phyloP scores from a whole-genome alignment of 1,284 basidiomycete species.

The Hemileia vastatrix region DNA sequence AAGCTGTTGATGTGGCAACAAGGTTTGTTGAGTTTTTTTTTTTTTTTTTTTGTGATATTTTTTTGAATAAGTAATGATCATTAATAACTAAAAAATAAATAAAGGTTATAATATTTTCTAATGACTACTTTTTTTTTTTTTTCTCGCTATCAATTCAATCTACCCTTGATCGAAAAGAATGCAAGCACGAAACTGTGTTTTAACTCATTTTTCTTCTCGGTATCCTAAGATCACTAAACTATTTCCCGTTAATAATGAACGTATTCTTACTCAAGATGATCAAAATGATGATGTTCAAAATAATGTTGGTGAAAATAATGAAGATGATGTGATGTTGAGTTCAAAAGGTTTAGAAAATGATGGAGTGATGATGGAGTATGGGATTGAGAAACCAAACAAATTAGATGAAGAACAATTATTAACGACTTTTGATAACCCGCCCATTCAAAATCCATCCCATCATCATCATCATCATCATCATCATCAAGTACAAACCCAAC shows the following conservation, averaged over 20 bases:
- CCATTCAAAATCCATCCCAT: slow-evolving; percentile 25
- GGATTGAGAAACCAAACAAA: too few species aligned
- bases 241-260: slow-evolving; percentile 24
- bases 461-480: too few species aligned
- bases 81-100: background rate
- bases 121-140: background rate
- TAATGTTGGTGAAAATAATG: background rate
- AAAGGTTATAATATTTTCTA: background rate
- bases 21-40: slow-evolving; percentile 51
- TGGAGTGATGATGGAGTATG: too few species aligned
- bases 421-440: too few species aligned
- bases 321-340: too few species aligned
- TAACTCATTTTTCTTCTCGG: slow-evolving; percentile 91
- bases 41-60: background rate
- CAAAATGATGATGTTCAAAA: too few species aligned
- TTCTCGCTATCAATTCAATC: background rate
- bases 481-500: too few species aligned
- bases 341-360: too few species aligned
- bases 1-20: slow-evolving; percentile 60
- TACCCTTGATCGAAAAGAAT: slow-evolving; percentile 48
- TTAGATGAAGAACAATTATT: too few species aligned
- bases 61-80: background rate
- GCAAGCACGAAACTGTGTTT: slow-evolving; percentile 66
- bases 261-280: too few species aligned
- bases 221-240: slow-evolving; percentile 73